phyloP scores from a whole-genome alignment of 1,284 basidiomycete genomes.

The Ganoderma meredithae region DNA sequence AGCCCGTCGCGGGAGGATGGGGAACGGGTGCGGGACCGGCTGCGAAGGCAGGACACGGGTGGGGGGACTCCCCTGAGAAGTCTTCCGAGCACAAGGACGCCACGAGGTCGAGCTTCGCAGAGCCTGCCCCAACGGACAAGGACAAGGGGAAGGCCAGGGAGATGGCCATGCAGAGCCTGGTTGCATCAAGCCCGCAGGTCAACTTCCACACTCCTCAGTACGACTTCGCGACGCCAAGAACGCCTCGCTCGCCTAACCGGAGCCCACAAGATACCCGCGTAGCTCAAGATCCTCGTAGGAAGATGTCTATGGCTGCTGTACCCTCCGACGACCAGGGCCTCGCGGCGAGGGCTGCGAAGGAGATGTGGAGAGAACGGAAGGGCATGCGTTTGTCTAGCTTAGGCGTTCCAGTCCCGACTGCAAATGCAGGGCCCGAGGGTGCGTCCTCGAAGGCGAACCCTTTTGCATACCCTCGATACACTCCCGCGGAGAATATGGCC shows the following conservation, averaged over 20 bases:
- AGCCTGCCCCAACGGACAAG: neutral
- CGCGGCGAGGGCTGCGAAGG: neutral
- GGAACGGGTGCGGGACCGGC: neutral
- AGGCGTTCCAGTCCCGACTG: conserved; percentile 19
- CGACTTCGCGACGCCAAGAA: neutral
- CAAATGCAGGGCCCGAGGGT: conserved; percentile 14
- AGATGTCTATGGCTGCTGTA: neutral
- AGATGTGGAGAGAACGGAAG: conserved; percentile 10
- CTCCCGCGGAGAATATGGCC: conserved; percentile 21
- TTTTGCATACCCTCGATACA: conserved; percentile 26
- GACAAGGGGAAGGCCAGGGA: conserved; percentile 6
- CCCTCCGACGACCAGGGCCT: conserved; percentile 12
- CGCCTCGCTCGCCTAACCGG: conserved; percentile 2
- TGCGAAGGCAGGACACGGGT: neutral
- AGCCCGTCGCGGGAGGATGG: conserved; percentile 1
- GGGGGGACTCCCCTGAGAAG: conserved; percentile 1
- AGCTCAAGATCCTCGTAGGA: conserved; percentile 14
- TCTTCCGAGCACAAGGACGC: neutral
- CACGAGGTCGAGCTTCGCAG: conserved; percentile 1
- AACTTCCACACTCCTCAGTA: neutral
- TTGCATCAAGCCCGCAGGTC: neutral
- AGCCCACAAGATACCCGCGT: neutral
- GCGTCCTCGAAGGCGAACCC: conserved; percentile 20
- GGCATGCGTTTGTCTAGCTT: conserved; percentile 18
- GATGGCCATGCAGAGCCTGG: neutral